Percentiles rank a stretch among this genome's conserved stretches.
phyloP scores from a whole-genome alignment of 805 yeast genomes.

The Myxozyma kluyveri region DNA sequence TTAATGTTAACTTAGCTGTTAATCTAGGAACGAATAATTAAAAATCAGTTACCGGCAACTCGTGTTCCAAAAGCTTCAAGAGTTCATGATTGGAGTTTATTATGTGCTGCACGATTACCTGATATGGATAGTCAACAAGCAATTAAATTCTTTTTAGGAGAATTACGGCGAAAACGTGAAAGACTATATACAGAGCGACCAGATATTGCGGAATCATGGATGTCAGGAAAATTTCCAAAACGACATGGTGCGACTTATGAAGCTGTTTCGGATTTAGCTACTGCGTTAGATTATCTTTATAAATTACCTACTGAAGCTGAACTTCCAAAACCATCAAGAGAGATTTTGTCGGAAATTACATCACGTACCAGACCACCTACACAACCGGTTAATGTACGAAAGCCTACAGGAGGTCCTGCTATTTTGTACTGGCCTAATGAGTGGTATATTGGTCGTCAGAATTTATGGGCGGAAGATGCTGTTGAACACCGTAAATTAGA shows the following conservation, averaged over 20 bases:
- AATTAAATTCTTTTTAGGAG: slow-evolving; percentile 14
- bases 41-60: slow-evolving; percentile 15
- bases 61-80: slow-evolving; percentile 16
- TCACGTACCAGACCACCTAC: background rate
- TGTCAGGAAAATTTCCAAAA: slow-evolving; percentile 21
- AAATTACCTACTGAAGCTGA: slow-evolving; percentile 9
- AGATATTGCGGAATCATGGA: slow-evolving; percentile 12
- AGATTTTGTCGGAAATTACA: background rate
- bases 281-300: slow-evolving; percentile 25
- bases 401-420: slow-evolving; percentile 14
- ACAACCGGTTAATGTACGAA: slow-evolving; percentile 24
- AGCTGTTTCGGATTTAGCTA: slow-evolving; percentile 26
- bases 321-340: slow-evolving; percentile 2
- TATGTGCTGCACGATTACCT: slow-evolving; percentile 26
- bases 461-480: slow-evolving; percentile 12
- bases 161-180: slow-evolving; percentile 26
- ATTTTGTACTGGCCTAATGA: slow-evolving; percentile 24
- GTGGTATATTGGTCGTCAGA: slow-evolving; percentile 24
- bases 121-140: slow-evolving; percentile 5
- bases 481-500: slow-evolving; percentile 18
- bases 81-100: slow-evolving; percentile 23
- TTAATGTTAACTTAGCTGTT: background rate
- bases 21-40: slow-evolving; percentile 15
- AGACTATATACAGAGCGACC: slow-evolving; percentile 11
- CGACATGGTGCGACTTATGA: slow-evolving; percentile 21